phyloP scores from a whole-genome alignment of 2,329 filamentous ascomycete genomes.

The Clarireedia monteithiana region DNA sequence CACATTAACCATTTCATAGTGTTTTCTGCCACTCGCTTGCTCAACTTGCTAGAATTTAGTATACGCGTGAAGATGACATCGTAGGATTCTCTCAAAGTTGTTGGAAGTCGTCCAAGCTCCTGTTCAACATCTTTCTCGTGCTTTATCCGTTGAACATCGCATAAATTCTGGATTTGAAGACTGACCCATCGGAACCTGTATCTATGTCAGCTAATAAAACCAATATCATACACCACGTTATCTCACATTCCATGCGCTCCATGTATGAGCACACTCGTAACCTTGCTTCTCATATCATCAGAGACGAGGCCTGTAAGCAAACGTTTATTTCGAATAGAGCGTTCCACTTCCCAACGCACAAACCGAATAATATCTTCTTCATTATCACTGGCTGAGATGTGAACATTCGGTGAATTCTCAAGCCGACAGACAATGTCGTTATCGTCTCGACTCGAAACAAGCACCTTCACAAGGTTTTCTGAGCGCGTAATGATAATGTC shows the following conservation, averaged over 20 bases:
- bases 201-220: background rate
- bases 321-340: background rate
- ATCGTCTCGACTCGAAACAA: slow-evolving; percentile 12
- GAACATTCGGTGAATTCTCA: slow-evolving; percentile 4
- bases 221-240: background rate
- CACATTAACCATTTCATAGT: slow-evolving; percentile 7
- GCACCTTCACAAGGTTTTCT: slow-evolving; percentile 11
- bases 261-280: slow-evolving; percentile 4
- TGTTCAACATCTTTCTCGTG: slow-evolving; percentile 11
- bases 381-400: slow-evolving; percentile 9
- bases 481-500: slow-evolving; percentile 8
- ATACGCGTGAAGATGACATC: slow-evolving; percentile 7
- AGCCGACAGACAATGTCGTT: slow-evolving; percentile 9
- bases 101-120: slow-evolving; percentile 8
- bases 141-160: background rate
- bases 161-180: slow-evolving; percentile 13
- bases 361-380: slow-evolving; percentile 8
- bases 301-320: background rate
- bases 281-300: slow-evolving; percentile 1
- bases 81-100: slow-evolving; percentile 9
- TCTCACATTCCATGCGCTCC: slow-evolving; percentile 9
- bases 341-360: background rate
- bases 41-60: background rate
- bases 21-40: slow-evolving; percentile 1
- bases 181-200: slow-evolving; percentile 13